These are phyloP conservation scores for Erigeron canadensis DNA, from an alignment of 129 eudicot species.

Conservation along the genomic window DNA sequence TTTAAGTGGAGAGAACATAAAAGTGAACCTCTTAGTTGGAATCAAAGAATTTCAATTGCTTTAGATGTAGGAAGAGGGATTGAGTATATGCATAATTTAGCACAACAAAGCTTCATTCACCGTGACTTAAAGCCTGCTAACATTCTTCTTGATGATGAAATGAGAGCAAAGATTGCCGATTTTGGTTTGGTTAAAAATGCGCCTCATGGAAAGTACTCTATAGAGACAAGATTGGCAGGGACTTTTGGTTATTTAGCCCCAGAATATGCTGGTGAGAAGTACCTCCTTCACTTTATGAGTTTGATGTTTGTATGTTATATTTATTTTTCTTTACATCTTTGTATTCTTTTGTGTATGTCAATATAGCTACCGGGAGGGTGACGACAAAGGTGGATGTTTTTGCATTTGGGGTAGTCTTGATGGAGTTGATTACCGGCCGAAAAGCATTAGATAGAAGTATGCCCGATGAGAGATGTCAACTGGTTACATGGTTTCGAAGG, in stretches of 20 bases:
- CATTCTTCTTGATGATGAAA: slow-evolving; percentile 39
- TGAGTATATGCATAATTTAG: slow-evolving; percentile 40
- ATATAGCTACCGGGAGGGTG: slow-evolving; percentile 48
- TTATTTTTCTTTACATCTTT: not conserved
- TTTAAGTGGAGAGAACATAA: slow-evolving; percentile 11
- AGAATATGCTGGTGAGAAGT: slow-evolving; percentile 32
- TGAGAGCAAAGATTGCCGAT: slow-evolving; percentile 50
- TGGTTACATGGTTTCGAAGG: slow-evolving; percentile 43
- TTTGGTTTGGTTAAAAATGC: slow-evolving; percentile 42
- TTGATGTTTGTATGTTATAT: not conserved
- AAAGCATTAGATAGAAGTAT: slow-evolving; percentile 35
- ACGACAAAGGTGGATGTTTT: slow-evolving; percentile 46
- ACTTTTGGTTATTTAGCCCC: slow-evolving; percentile 46
- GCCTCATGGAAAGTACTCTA: slow-evolving; percentile 35
- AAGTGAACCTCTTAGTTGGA: slow-evolving; percentile 30
- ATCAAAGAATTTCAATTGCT: slow-evolving; percentile 37
- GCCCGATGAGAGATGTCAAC: slow-evolving; percentile 35
- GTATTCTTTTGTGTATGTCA: not conserved
- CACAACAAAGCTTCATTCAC: slow-evolving; percentile 41
- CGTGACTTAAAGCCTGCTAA: slow-evolving; percentile 43
- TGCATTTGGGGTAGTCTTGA: slow-evolving; percentile 47
- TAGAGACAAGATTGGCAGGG: slow-evolving; percentile 45
- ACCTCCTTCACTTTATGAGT: not conserved
- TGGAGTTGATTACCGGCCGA: slow-evolving; percentile 44
- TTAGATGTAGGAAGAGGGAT: slow-evolving; percentile 47